Base-by-base conservation (phyloP, 495 filamentous ascomycete genomes). In the Podospora tetraspora region DNA sequence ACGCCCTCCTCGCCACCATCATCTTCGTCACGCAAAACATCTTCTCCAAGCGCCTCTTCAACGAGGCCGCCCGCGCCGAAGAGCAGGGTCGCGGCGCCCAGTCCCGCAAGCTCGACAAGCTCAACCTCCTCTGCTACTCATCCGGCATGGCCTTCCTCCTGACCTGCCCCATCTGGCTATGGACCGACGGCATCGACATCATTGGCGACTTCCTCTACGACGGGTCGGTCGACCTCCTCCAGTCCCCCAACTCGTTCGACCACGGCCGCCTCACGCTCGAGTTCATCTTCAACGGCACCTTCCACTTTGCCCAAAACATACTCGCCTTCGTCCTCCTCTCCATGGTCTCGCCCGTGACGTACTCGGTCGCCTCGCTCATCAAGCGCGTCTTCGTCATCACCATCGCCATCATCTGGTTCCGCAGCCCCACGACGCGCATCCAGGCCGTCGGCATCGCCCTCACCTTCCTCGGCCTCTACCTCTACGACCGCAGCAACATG, bases 11-110 rank as follows among this genome's bases (percentile, higher is more conserved):
- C 21, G 92, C 90, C 29, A 91, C 96, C 43, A 80, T 98, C 37
- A 91, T 99, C 69, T 99, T 99, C 76, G 95, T 99, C 19, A 96
- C 93, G 0, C 95, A 99, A 75, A 99, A 99, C 75, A 99, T 99
- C 66, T 97, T 97, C 72, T 97, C 94, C 19, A 99, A 99, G 77
- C 92, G 92, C 66, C 86, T 99, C n/a, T 99, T 99, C 84, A 98
- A 97, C 76, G 93, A 97, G 77, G 93, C 91, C 25, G 90, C 92
- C 10, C 85, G 85, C 22, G 89, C 90, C 2, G 93, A 97, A 77
- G 85, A 88, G 19, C 90, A 96, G 22, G 85, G 87, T 2, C 76
- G 82, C 32, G 77, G 77, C 30, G 79, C 76, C 22, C 86, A 84
- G 68, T 82, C 78, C 58, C 86, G 87, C 59, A 98, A 97, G 80